Evolutionary conservation across 225 moss, liverwort and hornwort species (phyloP).

Genomic region (Polytrichum commune): DNA sequence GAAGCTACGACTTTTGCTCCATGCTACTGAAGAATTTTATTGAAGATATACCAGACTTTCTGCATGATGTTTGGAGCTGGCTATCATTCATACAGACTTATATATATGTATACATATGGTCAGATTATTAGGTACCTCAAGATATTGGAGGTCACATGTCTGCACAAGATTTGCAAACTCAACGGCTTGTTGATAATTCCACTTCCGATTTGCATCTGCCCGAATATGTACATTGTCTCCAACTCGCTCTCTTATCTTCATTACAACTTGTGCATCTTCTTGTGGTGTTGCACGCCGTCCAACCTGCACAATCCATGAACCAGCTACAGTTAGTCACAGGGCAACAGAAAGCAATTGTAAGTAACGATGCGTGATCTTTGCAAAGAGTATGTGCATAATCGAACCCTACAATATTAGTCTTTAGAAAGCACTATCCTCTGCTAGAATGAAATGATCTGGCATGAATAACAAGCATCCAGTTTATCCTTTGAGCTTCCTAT

Average conservation of each 20-base stretch:
- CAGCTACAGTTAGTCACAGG: neutral
- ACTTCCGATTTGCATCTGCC: constrained; percentile 91
- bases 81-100: neutral
- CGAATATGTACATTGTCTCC: constrained; percentile 71
- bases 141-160: constrained; percentile 64
- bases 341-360: too few relatives aligned
- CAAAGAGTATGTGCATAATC: too few relatives aligned
- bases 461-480: too few relatives aligned
- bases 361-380: too few relatives aligned
- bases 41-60: too few relatives aligned
- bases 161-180: constrained; percentile 59
- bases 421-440: too few relatives aligned
- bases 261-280: constrained; percentile 77
- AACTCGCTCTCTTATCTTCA: constrained; percentile 66
- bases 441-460: too few relatives aligned
- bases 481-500: too few relatives aligned
- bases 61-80: too few relatives aligned
- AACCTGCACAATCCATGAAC: constrained; percentile 39
- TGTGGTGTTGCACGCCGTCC: constrained; percentile 67
- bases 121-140: constrained; percentile 59
- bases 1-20: too few relatives aligned
- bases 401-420: too few relatives aligned
- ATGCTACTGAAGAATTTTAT: too few relatives aligned
- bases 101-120: neutral
- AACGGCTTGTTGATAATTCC: constrained; percentile 71